A percentile compares a stretch with the other conserved stretches of the same genome.
Conservation (phyloP, 73 alveolate species). For the Paramecium sexaurelia region DNA sequence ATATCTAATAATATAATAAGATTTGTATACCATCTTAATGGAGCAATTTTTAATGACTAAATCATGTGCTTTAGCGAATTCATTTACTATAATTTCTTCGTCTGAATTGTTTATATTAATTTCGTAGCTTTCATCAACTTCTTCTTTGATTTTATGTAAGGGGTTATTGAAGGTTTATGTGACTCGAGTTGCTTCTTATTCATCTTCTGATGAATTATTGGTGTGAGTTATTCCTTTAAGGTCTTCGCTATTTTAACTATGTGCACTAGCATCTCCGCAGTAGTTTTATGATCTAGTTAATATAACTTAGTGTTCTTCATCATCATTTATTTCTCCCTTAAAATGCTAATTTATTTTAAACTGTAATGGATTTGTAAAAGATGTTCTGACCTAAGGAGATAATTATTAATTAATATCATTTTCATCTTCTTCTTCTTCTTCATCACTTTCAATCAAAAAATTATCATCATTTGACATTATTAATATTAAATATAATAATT, state of each 20-base stretch:
- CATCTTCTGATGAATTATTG: constrained; percentile 23
- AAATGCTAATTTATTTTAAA: constrained; percentile 1
- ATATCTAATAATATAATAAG: background rate
- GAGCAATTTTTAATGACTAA: constrained; percentile 20
- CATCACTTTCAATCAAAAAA: constrained; percentile 6
- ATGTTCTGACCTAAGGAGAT: constrained; percentile 8
- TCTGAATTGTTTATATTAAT: background rate
- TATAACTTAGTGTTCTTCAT: constrained; percentile 1
- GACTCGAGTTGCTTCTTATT: background rate
- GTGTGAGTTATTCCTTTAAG: constrained; percentile 16
- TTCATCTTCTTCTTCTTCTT: background rate
- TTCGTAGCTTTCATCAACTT: background rate
- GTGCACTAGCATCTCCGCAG: constrained; percentile 14
- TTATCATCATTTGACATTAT: background rate
- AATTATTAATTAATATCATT: background rate
- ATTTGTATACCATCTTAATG: constrained; percentile 11
- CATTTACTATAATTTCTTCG: constrained; percentile 31
- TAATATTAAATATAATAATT: background rate
- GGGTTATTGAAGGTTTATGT: constrained; percentile 45
- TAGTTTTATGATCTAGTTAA: background rate
- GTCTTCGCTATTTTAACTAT: background rate
- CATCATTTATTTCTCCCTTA: background rate
- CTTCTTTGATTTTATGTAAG: constrained; percentile 29
- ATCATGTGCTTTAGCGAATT: constrained; percentile 47
- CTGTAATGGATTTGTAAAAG: constrained; percentile 13